Conservation (phyloP, 2,329 filamentous ascomycete genomes). For the Penicillium freii region DNA sequence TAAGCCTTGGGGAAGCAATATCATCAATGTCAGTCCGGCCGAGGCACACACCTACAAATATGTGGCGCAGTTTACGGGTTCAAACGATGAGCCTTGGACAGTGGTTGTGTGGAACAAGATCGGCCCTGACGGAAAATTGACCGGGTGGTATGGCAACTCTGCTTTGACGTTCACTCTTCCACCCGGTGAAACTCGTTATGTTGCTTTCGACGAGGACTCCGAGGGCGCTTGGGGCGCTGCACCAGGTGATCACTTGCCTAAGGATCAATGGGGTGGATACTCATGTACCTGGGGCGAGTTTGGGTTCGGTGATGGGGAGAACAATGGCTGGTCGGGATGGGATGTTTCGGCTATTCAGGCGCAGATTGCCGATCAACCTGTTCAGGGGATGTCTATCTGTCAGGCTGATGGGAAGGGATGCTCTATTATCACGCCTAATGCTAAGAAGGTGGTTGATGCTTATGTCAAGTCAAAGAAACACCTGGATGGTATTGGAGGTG, state of each 20-base stretch:
- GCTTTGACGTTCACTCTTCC: slow-evolving; percentile 34
- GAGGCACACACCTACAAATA: slow-evolving; percentile 38
- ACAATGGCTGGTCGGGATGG: slow-evolving; percentile 39
- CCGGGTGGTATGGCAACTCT: slow-evolving; percentile 38
- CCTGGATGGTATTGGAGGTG: slow-evolving; percentile 38
- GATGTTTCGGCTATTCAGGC: slow-evolving; percentile 45
- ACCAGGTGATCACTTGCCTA: slow-evolving; percentile 29
- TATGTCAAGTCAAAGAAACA: slow-evolving; percentile 28
- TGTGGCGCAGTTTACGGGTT: slow-evolving; percentile 34
- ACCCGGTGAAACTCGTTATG: slow-evolving; percentile 34
- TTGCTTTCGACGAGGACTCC: slow-evolving; percentile 41
- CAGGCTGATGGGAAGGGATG: slow-evolving; percentile 26
- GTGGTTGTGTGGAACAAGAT: slow-evolving; percentile 44
- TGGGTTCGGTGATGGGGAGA: slow-evolving; percentile 34
- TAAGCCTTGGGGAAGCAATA: slow-evolving; percentile 42
- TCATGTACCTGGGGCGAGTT: slow-evolving; percentile 43
- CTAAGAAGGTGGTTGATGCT: slow-evolving; percentile 26
- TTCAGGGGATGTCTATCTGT: slow-evolving; percentile 40
- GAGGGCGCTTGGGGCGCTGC: slow-evolving; percentile 40
- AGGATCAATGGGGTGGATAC: slow-evolving; percentile 33
- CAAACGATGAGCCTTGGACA: slow-evolving; percentile 32
- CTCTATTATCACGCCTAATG: slow-evolving; percentile 29
- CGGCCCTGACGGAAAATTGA: slow-evolving; percentile 34
- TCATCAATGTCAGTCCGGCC: slow-evolving; percentile 34
- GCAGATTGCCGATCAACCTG: slow-evolving; percentile 26